Percentiles rank a stretch among this genome's conserved stretches.
Conservation (phyloP, 2,329 filamentous ascomycete species). For the Endothia cerciana region DNA sequence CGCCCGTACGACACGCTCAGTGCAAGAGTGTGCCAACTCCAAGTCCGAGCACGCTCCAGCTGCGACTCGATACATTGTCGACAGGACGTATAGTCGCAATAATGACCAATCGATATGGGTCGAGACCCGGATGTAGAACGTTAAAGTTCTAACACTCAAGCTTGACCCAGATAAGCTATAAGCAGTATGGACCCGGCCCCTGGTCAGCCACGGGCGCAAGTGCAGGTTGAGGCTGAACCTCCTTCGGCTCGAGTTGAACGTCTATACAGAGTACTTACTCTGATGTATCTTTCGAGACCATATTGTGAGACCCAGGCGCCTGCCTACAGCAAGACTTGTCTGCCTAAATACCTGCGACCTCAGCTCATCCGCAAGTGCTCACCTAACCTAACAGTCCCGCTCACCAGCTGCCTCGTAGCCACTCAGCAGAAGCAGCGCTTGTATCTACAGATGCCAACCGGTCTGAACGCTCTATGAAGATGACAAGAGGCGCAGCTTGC, state of each 20-base stretch:
- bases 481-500: background rate
- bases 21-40: background rate
- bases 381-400: background rate
- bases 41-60: background rate
- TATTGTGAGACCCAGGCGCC: background rate
- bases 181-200: background rate
- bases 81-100: background rate
- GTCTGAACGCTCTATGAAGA: slow-evolving; percentile 5
- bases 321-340: background rate
- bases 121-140: background rate
- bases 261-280: background rate
- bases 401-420: background rate
- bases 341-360: background rate
- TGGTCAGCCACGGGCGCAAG: background rate
- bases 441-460: background rate
- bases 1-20: background rate
- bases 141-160: background rate
- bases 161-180: background rate
- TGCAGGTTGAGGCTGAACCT: slow-evolving; percentile 5
- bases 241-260: background rate
- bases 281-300: background rate
- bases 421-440: background rate
- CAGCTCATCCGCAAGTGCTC: background rate
- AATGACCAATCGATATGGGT: background rate
- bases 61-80: background rate